These are phyloP conservation scores for Trypanosoma boissoni DNA, from an alignment of 208 protist species.

Conservation along the genomic window DNA sequence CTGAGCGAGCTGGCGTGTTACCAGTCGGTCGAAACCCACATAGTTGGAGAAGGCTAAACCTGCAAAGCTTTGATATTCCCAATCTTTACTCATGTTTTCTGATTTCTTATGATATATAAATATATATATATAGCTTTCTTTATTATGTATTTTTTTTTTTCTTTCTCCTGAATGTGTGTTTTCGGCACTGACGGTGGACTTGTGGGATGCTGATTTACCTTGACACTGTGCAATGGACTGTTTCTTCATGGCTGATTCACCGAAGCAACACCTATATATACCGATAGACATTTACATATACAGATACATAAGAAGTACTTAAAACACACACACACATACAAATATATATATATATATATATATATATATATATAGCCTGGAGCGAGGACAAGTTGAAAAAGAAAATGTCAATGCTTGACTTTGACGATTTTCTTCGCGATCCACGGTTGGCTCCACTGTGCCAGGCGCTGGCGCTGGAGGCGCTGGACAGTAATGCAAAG, in stretches of 20 bases:
- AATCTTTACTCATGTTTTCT: not conserved
- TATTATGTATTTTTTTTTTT: slow-evolving; percentile 7
- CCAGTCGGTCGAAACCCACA: not conserved
- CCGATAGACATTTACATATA: not conserved
- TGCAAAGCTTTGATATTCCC: too few species aligned
- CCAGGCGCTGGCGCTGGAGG: too few species aligned
- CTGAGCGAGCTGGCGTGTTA: slow-evolving; percentile 3
- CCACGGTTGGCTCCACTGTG: too few species aligned
- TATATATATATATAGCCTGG: not conserved
- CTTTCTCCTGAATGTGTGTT: slow-evolving; percentile 3
- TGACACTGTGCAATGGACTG: too few species aligned
- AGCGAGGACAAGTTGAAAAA: too few species aligned
- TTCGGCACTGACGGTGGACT: not conserved
- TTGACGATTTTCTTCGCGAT: not conserved
- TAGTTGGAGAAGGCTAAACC: not conserved
- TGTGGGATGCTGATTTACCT: too few species aligned
- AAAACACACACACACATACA: not conserved
- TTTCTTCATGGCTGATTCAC: too few species aligned
- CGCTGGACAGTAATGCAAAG: too few species aligned
- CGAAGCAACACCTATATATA: not conserved
- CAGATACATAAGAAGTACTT: not conserved
- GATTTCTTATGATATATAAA: not conserved
- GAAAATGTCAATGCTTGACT: not conserved
- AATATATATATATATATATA: not conserved
- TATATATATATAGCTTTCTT: not conserved